Base-by-base conservation (phyloP, 2,329 filamentous ascomycete species). In the Aspergillus texensis region DNA sequence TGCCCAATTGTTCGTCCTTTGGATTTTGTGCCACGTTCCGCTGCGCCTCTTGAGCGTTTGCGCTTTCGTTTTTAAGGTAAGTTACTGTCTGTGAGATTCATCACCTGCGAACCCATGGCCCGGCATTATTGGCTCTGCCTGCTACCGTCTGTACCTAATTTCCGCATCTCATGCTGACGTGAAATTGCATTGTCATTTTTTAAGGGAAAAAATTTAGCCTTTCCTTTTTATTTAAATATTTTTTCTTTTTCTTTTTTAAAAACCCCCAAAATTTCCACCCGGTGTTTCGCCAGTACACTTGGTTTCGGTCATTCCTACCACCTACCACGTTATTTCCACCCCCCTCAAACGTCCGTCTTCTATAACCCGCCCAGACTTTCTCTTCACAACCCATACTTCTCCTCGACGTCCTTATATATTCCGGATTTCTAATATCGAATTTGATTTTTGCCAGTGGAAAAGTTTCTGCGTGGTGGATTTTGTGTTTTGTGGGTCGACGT, bases 21-120 rank as follows among this genome's bases (percentile, higher is more conserved):
- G 45, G 59, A 62, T 67, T 67, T 67, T 62, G 65, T 69, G 67
- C 67, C 66, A 69, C 67, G 67, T 69, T 69, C 63, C 65, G 60
- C 65, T 60, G 63, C 60, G 52, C 62, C 57, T 62, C 59, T 62
- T 52, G 60, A 67, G 62, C 66, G 65, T 68, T 67, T 65, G 65
- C 63, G 62, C 66, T 62, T 56, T 60, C 55, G 61, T 63, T 58
- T 36, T 48, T 63, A 53, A 65, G 63, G 67, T 67, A 69, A 66
- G 66, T 63, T 66, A 21, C 52, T 55, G 11, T 66, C 60, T 63
- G 61, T 57, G 60, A 59, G 58, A 60, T 61, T 56, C 45, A 59
- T 61, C 57, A 54, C 60, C 60, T 58, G 62, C 64, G 62, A 61
- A 61, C 60, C 45, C 48, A 62, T 61, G 41, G 56, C 53, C 60